A percentile compares a stretch with the other conserved stretches of the same genome.
These are phyloP conservation scores for Candida sphagnicola DNA, from an alignment of 805 yeast species.

Conservation along the genomic window DNA sequence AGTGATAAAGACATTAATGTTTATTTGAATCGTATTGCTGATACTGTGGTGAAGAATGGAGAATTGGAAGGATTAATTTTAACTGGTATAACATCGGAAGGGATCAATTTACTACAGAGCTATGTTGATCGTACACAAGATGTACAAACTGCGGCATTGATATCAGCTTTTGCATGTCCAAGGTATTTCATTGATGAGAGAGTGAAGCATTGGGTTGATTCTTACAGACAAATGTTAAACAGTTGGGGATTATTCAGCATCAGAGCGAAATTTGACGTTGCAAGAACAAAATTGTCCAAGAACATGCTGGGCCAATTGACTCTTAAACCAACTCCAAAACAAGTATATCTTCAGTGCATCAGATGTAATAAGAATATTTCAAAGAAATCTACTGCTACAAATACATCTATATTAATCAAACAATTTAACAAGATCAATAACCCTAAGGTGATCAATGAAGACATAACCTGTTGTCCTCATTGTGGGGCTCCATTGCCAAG, in stretches of 20 bases:
- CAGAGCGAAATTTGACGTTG: conserved; percentile 83
- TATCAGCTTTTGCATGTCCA: conserved; percentile 79
- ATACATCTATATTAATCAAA: conserved; percentile 21
- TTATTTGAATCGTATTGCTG: conserved; percentile 67
- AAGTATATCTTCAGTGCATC: conserved; percentile 75
- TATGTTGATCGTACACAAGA: conserved; percentile 88
- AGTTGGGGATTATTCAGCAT: conserved; percentile 77
- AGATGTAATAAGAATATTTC: conserved; percentile 75
- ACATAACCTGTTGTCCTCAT: conserved; percentile 58
- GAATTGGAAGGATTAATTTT: conserved; percentile 87
- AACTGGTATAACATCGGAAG: conserved; percentile 88
- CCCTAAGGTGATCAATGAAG: conserved; percentile 15
- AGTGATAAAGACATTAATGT: conserved; percentile 74
- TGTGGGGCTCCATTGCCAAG: conserved; percentile 87
- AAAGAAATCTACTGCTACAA: conserved; percentile 16
- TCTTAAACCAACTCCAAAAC: conserved; percentile 57
- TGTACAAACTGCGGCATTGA: conserved; percentile 85
- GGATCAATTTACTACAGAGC: conserved; percentile 75
- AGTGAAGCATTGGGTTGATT: conserved; percentile 74
- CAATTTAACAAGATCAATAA: conserved; percentile 30
- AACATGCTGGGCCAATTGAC: conserved; percentile 46
- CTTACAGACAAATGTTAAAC: conserved; percentile 65
- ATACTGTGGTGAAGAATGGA: conserved; percentile 69
- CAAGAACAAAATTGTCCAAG: conserved; percentile 60
- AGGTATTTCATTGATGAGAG: conserved; percentile 71